Base-by-base conservation (phyloP, 169 alveolate species). In the Eimeria maxima region DNA sequence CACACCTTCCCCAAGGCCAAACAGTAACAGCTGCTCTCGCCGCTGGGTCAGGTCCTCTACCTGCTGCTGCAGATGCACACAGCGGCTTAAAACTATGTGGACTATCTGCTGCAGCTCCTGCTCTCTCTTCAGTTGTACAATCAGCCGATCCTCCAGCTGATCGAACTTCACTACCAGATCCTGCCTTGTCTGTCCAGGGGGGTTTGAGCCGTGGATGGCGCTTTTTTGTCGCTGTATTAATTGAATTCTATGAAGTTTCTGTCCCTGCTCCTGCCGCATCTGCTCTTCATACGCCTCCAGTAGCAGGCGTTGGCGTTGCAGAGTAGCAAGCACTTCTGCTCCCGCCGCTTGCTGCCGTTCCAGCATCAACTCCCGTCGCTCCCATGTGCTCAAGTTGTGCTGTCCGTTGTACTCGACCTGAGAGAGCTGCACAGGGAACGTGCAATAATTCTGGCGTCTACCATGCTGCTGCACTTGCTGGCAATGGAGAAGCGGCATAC, bases 101-200 rank as follows among this genome's bases (percentile, higher is more conserved):
- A 84, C 16, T 27, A 84, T 29, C 92, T 84, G 92, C 55, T 84
- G 92, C 92, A 53, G 78, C 33, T 55, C 53, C 92, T 84, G 92
- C 38, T 44, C 78, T 57, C 63, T 29, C 74, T 22, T 57, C 73
- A 84, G 60, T 78, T 57, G 78, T 55, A 11, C 76, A 69, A 29
- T 29, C 57, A 84, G 38, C 42, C 76, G 38, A 11, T 84, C 24
- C 78, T 84, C 92, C 44, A 5, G 73, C 76, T 53, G 78, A 45
- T n/a, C 78, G 24, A 84, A 29, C 57, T 22, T 44, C 16, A 44
- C 7, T 7, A 27, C 33, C 53, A n/a, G 38, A 53, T 29, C 78
- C 55, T 55, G 47, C 33, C 7, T 65, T 24, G 33, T 53, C 50
- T 84, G 38, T 6, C 29, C 50, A 38, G 44, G 33, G 20, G 20